Evolutionary conservation across 1,284 basidiomycete species (phyloP).

Genomic region (Cerrena zonata): DNA sequence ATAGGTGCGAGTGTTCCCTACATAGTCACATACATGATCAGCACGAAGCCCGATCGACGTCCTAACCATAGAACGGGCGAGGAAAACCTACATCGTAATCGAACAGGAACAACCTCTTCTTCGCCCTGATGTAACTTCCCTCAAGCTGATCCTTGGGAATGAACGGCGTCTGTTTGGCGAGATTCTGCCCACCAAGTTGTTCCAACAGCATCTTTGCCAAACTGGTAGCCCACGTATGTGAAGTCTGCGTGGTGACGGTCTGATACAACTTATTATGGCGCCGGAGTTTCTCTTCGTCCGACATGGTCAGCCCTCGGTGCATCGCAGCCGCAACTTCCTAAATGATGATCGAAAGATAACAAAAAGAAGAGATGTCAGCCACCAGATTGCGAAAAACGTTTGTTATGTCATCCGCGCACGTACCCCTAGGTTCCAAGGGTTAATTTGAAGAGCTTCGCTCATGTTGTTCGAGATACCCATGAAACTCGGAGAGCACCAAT

Average conservation of each 20-base stretch:
- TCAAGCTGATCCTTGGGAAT: conserved; percentile 66
- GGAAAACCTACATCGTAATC: conserved; percentile 81
- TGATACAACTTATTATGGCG: conserved; percentile 80
- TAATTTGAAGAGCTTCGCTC: conserved; percentile 76
- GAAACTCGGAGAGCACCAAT: conserved; percentile 88
- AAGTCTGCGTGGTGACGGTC: conserved; percentile 89
- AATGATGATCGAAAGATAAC: not conserved
- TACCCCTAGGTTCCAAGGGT: conserved; percentile 85
- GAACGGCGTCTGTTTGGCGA: conserved; percentile 82
- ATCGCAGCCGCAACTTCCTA: conserved; percentile 93
- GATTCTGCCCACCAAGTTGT: conserved; percentile 76
- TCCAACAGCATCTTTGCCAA: conserved; percentile 85
- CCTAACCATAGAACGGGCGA: not conserved
- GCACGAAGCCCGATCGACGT: not conserved
- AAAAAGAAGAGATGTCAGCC: not conserved
- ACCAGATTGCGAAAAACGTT: not conserved
- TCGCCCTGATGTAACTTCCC: conserved; percentile 62
- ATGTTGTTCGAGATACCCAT: conserved; percentile 93
- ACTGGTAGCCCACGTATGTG: conserved; percentile 91
- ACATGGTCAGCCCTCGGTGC: conserved; percentile 82
- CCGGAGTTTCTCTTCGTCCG: conserved; percentile 65
- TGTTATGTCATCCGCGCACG: conserved; percentile 22
- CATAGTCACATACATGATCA: not conserved
- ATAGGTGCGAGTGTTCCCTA: conserved; percentile 95
- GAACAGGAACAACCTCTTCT: conserved; percentile 87